Conservation (phyloP, 1,284 basidiomycete species). For the Neotropicomus parvogracilis region DNA sequence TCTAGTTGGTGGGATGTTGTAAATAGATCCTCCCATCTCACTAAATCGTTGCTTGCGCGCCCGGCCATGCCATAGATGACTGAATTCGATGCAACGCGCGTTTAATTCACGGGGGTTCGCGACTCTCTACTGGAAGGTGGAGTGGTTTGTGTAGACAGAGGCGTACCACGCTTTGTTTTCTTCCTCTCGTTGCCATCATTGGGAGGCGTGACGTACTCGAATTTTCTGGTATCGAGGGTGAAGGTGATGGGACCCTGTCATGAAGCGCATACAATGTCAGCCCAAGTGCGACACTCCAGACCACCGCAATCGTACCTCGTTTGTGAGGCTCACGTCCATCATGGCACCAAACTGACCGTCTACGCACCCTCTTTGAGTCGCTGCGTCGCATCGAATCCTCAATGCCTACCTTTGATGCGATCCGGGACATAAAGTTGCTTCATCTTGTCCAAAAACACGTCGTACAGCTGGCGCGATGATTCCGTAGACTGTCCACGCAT, state of each 20-base stretch:
- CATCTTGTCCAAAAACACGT: slow-evolving; percentile 67
- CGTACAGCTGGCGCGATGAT: slow-evolving; percentile 68
- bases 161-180: slow-evolving; percentile 4
- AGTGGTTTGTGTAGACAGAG: not conserved
- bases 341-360: slow-evolving; percentile 92
- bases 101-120: no score
- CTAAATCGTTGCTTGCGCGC: not conserved
- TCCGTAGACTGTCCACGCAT: slow-evolving; percentile 50
- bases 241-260: slow-evolving; percentile 78
- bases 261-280: not conserved
- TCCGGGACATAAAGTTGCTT: slow-evolving; percentile 61
- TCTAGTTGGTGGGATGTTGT: slow-evolving; percentile 65
- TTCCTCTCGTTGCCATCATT: slow-evolving; percentile 11
- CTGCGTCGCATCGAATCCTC: not conserved
- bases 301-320: slow-evolving; percentile 60
- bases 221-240: slow-evolving; percentile 75
- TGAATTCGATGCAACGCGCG: not conserved
- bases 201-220: slow-evolving; percentile 41
- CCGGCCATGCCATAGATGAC: not conserved
- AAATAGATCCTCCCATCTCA: slow-evolving; percentile 14
- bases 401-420: slow-evolving; percentile 68
- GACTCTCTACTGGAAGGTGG: not conserved
- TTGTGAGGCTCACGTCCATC: slow-evolving; percentile 85
- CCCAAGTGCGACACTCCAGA: not conserved
- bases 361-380: slow-evolving; percentile 29